These are phyloP conservation scores for Rhodomyrtus psidioides DNA, from an alignment of 441 rosid species.

Conservation along the genomic window DNA sequence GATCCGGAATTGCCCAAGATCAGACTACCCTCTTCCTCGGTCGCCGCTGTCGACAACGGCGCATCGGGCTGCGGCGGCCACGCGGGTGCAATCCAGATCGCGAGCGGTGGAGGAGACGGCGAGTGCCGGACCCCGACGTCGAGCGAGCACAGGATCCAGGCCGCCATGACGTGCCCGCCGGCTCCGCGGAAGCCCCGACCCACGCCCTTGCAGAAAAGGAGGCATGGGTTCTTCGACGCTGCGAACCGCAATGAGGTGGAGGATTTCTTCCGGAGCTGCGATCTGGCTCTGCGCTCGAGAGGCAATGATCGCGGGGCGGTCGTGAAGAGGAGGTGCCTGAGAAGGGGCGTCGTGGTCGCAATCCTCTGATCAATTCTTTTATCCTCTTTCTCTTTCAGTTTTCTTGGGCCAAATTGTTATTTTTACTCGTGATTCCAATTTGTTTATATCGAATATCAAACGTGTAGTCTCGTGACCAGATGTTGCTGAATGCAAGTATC, in stretches of 20 bases:
- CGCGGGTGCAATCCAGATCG: too few relatives aligned
- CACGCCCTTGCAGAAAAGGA: background rate
- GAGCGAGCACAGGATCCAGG: background rate
- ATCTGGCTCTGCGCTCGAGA: background rate
- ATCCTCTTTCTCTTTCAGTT: background rate
- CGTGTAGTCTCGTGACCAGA: background rate
- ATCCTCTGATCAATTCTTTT: background rate
- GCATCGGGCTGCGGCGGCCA: background rate
- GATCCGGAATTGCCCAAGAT: background rate
- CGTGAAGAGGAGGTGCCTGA: background rate
- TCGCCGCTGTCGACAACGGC: background rate
- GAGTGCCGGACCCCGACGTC: conserved; percentile 8
- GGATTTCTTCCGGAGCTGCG: conserved; percentile 1
- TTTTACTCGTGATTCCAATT: background rate
- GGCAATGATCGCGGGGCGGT: background rate
- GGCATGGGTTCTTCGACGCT: background rate
- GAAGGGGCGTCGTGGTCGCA: background rate
- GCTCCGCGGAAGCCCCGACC: conserved; percentile 2
- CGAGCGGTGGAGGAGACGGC: background rate
- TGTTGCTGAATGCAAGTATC: background rate
- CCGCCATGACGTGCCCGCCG: background rate
- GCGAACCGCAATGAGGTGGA: conserved; percentile 6
- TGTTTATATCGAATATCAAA: background rate
- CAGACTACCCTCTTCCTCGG: background rate
- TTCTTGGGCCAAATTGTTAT: background rate